phyloP scores from a whole-genome alignment of 2,329 filamentous ascomycete species.

The Coleophoma eucalyptorum region DNA sequence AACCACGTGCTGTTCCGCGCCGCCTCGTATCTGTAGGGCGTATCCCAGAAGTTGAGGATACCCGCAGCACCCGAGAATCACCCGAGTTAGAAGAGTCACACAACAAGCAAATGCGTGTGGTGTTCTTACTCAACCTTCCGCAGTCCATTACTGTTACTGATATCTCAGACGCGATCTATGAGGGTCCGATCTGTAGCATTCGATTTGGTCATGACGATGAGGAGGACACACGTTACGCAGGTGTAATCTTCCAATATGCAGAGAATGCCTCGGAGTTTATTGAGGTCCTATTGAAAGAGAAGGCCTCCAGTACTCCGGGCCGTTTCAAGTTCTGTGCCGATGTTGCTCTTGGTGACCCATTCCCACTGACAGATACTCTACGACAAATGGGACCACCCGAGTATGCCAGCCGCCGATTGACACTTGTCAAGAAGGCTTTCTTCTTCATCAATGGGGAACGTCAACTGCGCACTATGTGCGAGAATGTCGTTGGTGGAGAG shows the following conservation, averaged over 20 bases:
- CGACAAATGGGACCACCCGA: slow-evolving; percentile 17
- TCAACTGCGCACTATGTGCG: slow-evolving; percentile 16
- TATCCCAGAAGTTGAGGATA: not conserved
- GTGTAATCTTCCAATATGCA: slow-evolving; percentile 24
- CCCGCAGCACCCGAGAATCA: not conserved
- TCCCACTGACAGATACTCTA: slow-evolving; percentile 17
- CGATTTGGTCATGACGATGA: slow-evolving; percentile 19
- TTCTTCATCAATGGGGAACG: slow-evolving; percentile 22
- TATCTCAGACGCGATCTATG: slow-evolving; percentile 21
- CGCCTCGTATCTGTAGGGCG: not conserved
- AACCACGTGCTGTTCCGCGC: not conserved
- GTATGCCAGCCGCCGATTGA: slow-evolving; percentile 22
- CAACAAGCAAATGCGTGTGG: slow-evolving; percentile 17
- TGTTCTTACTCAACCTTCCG: slow-evolving; percentile 24
- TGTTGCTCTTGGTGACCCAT: slow-evolving; percentile 16
- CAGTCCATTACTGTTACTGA: slow-evolving; percentile 11
- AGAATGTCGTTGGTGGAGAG: slow-evolving; percentile 17
- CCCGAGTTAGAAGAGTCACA: slow-evolving; percentile 7
- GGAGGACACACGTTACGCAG: slow-evolving; percentile 13
- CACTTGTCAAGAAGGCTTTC: slow-evolving; percentile 25
- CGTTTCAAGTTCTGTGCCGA: slow-evolving; percentile 23
- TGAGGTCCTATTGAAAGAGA: slow-evolving; percentile 13
- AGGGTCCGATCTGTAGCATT: slow-evolving; percentile 23
- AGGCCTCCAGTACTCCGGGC: slow-evolving; percentile 6
- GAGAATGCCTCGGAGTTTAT: slow-evolving; percentile 17